phyloP scores from a whole-genome alignment of 2,329 filamentous ascomycete species.

The Gnomoniopsis sp. region DNA sequence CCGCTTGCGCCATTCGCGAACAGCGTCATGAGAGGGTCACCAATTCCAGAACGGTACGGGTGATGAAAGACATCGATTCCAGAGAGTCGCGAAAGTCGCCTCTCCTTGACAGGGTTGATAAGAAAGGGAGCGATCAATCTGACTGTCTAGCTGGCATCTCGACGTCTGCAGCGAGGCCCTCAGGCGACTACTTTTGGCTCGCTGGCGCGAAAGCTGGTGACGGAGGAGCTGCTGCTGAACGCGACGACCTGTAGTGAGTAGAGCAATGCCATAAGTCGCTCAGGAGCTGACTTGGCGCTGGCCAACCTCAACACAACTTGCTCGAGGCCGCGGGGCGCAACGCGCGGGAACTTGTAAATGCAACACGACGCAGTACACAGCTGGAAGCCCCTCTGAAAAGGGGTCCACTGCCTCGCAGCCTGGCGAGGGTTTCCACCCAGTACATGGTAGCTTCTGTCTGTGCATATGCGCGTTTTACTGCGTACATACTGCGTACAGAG shows the following conservation, averaged over 20 bases:
- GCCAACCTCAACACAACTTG: too few species aligned
- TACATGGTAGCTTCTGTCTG: too few species aligned
- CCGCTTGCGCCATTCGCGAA: slow-evolving; percentile 8
- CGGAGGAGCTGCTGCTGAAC: too few species aligned
- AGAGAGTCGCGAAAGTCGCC: background rate
- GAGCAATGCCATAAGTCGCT: background rate
- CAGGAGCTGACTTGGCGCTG: too few species aligned
- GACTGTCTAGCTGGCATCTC: background rate
- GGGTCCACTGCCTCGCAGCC: slow-evolving; percentile 3
- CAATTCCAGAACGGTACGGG: slow-evolving; percentile 10
- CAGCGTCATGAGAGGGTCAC: background rate
- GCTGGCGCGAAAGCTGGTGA: background rate
- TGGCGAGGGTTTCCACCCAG: too few species aligned
- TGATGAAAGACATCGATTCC: background rate
- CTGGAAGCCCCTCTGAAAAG: background rate
- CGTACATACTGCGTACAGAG: too few species aligned
- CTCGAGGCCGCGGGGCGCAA: background rate
- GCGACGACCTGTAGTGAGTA: too few species aligned
- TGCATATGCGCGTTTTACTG: too few species aligned
- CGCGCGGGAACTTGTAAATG: slow-evolving; percentile 5
- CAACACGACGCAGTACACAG: slow-evolving; percentile 3
- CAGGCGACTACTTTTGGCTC: background rate
- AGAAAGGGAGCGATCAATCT: background rate
- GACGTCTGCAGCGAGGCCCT: background rate
- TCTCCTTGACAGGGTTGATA: background rate